Base-by-base conservation (phyloP, 495 filamentous ascomycete species). In the Coniosporium apollinis region DNA sequence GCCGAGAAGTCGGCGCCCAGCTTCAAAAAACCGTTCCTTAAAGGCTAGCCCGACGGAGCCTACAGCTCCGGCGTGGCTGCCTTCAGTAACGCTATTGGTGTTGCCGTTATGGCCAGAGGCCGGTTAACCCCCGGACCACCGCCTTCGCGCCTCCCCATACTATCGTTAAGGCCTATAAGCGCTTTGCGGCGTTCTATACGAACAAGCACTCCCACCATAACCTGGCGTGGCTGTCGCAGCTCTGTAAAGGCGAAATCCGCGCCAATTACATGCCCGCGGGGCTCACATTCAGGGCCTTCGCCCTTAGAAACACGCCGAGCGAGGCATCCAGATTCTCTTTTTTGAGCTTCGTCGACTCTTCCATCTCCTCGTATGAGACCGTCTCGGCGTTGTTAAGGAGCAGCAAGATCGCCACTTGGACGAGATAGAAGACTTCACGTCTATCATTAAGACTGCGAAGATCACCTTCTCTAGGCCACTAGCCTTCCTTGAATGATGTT, bases 161-260 rank as follows among this genome's bases (percentile, higher is more conserved):
- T 44, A 82, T 99, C 38, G 67, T 76, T 44, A 74, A 80, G 45
- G 87, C 89, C 5, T 80, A 83, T 49, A 82, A 92, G 39, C 72
- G 76, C 7, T 99, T 99, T 58, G 65, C 78, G 28, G 76, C 69
- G 32, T 99, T 91, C 55, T 99, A 99, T 60, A 79, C 76, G 55
- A 73, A 82, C 55, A 99, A 96, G 66, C 89, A 99, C 53, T 87
- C 72, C 39, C 91, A 91, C 28, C 79, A 91, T 34, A 97, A 94
- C 61, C 67, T 97, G 17, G 92, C 85, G 13, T 97, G 89, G 89
- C 60, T 97, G 19, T 97, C 91, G 89, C 84, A 96, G 52, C 64
- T 96, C 16, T 96, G 82, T 66, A 97, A 96, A 59, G 89, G 91
- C 38, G 89, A 99, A 54, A 66, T 99, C 34, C 89, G 86, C 58